Conservation (phyloP, 345 rosid species). For the Combretum micranthum region DNA sequence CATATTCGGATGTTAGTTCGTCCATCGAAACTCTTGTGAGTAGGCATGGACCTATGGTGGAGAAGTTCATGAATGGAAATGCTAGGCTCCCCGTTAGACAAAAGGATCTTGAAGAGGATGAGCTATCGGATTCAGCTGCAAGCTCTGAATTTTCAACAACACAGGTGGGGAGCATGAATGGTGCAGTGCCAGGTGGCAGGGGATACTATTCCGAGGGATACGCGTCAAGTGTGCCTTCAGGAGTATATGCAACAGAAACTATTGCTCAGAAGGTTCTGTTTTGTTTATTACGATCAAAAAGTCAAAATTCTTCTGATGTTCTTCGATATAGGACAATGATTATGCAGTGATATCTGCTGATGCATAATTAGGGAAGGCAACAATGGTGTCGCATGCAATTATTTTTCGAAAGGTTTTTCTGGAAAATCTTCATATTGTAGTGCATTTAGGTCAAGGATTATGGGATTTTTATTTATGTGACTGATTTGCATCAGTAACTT, state of each 20-base stretch:
- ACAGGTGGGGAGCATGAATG: conserved; percentile 42
- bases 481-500: no score
- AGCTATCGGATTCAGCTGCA: conserved; percentile 65
- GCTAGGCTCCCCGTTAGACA: conserved; percentile 29
- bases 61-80: conserved; percentile 23
- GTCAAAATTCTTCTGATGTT: no score
- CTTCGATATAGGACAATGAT: no score
- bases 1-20: conserved; percentile 76
- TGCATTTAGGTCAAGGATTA: no score
- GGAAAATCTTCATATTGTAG: no score
- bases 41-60: conserved; percentile 21
- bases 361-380: no score
- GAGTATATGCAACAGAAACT: conserved; percentile 16
- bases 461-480: no score
- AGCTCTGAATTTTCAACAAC: conserved; percentile 75
- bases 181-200: conserved; percentile 36
- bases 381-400: no score
- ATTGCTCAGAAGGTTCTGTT: conserved; percentile 41
- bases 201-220: conserved; percentile 43
- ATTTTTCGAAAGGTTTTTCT: no score
- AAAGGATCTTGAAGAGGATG: conserved; percentile 58
- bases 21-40: conserved; percentile 63
- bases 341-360: no score
- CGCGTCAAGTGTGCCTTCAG: conserved; percentile 47
- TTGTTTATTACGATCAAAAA: background rate